A percentile compares a stretch with the other conserved stretches of the same genome.
Evolutionary conservation across 164 flowering plant genomes (phyloP).

Genomic region (Nymphaea colorata): DNA sequence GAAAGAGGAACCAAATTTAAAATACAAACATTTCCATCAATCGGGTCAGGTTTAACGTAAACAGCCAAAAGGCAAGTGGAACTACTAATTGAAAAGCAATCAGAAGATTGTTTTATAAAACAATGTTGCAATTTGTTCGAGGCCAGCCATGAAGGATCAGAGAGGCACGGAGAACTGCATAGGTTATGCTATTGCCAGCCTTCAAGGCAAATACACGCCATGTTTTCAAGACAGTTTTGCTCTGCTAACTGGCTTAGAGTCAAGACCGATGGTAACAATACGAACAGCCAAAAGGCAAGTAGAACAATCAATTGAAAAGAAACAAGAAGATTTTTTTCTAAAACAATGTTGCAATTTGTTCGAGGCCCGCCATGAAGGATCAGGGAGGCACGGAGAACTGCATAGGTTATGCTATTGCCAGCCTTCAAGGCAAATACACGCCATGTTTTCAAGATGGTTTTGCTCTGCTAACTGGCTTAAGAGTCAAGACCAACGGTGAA

Average conservation of each 20-base stretch:
- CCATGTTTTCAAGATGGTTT: not conserved
- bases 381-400: not conserved
- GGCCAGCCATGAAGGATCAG: not conserved
- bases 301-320: not conserved
- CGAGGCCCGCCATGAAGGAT: not conserved
- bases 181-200: not conserved
- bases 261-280: too few relatives aligned
- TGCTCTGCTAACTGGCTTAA: not conserved
- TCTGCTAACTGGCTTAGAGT: not conserved
- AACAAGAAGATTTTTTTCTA: not conserved
- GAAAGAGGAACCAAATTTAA: not conserved
- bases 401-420: not conserved
- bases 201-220: not conserved
- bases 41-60: not conserved
- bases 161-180: not conserved
- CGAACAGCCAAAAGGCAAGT: not conserved
- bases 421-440: not conserved
- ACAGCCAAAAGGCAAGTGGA: not conserved
- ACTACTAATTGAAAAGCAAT: too few relatives aligned
- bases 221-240: not conserved
- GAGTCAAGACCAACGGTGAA: not conserved
- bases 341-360: too few relatives aligned
- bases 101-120: too few relatives aligned
- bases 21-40: not conserved
- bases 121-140: not conserved